Conservation (phyloP, 768 basidiomycete genomes). For the Suillus weaverae region DNA sequence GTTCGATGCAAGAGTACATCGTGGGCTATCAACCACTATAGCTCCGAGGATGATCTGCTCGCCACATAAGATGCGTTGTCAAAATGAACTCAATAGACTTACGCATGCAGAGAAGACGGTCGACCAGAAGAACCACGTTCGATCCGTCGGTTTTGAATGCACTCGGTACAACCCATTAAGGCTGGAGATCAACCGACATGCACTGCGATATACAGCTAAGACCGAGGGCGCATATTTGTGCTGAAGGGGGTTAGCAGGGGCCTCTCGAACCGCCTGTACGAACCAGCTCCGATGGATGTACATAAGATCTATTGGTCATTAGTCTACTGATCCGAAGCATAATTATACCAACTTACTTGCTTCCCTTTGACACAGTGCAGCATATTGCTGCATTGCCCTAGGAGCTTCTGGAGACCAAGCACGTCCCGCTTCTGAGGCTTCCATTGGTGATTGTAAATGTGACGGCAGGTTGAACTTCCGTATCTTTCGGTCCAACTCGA, state of each 20-base stretch:
- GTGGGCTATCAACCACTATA: constrained; percentile 46
- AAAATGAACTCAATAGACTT: constrained; percentile 21
- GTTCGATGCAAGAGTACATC: constrained; percentile 40
- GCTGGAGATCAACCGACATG: constrained; percentile 42
- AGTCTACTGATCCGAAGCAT: neutral
- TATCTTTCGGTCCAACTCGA: constrained; percentile 52
- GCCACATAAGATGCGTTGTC: neutral
- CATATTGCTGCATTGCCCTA: constrained; percentile 48
- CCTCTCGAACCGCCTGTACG: constrained; percentile 43
- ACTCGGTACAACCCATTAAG: constrained; percentile 38
- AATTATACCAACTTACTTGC: constrained; percentile 37
- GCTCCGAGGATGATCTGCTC: constrained; percentile 46
- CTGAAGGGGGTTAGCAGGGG: constrained; percentile 41
- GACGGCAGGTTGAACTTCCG: constrained; percentile 49
- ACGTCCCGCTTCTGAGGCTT: constrained; percentile 28
- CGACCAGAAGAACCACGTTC: constrained; percentile 54
- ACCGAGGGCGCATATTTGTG: constrained; percentile 50
- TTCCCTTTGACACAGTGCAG: constrained; percentile 41
- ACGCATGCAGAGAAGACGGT: constrained; percentile 50
- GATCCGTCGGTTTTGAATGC: constrained; percentile 34
- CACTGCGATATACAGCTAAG: constrained; percentile 43
- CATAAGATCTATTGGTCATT: constrained; percentile 35
- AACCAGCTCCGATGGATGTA: constrained; percentile 53
- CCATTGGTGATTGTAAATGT: constrained; percentile 42
- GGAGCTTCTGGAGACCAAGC: constrained; percentile 42